Percentiles rank a stretch among this genome's conserved stretches.
These are phyloP conservation scores for Tympanopsis confertula DNA, from an alignment of 2,329 filamentous ascomycete genomes.

Conservation along the genomic window DNA sequence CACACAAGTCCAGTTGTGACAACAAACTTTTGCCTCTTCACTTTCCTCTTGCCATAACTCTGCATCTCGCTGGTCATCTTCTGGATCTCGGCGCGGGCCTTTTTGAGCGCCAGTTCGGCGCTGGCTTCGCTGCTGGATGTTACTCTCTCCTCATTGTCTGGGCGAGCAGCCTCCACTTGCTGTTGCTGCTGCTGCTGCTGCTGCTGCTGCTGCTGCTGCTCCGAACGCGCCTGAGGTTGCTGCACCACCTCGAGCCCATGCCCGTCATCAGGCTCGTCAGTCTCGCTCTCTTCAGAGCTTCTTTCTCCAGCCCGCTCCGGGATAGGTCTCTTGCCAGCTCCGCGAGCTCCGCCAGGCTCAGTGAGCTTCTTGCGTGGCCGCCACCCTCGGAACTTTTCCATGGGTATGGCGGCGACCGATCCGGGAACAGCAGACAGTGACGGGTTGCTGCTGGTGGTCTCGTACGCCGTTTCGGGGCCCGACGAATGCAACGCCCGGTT, in stretches of 20 bases:
- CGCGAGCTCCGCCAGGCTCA: too few relatives aligned
- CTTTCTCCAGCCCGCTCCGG: too few relatives aligned
- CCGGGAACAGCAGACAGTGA: neutral
- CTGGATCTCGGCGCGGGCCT: neutral
- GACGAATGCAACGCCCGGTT: too few relatives aligned
- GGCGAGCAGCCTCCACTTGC: neutral
- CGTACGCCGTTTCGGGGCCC: too few relatives aligned
- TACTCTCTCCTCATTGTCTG: too few relatives aligned
- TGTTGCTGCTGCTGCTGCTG: neutral
- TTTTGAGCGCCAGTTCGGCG: neutral
- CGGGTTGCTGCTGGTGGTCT: neutral
- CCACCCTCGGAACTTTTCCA: neutral
- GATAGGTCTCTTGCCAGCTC: too few relatives aligned
- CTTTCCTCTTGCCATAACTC: neutral
- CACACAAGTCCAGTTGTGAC: neutral
- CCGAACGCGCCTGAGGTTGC: too few relatives aligned
- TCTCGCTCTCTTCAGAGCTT: too few relatives aligned
- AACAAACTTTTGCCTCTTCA: neutral
- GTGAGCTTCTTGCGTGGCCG: neutral
- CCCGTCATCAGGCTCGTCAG: neutral
- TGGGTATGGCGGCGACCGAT: neutral
- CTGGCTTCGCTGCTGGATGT: too few relatives aligned
- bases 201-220: neutral
- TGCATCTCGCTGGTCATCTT: neutral
- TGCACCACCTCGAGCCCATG: neutral